Percentiles rank a stretch among this genome's conserved stretches.
Conservation (phyloP, 352 stramenopile genomes). For the Pythium vanterpoolii region DNA sequence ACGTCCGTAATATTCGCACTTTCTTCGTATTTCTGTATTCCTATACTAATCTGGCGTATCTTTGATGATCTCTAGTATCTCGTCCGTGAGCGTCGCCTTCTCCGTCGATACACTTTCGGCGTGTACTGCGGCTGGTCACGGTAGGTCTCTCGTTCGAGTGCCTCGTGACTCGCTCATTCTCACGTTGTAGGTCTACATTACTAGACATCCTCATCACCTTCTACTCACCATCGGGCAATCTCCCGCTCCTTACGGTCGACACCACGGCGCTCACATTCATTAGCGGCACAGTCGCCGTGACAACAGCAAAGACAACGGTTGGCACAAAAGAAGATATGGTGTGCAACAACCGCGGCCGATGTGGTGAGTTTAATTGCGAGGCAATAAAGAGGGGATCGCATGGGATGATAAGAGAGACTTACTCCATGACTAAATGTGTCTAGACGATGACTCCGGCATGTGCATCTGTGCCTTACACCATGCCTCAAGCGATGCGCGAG, state of each 20-base stretch:
- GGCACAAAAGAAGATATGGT: conserved; percentile 67
- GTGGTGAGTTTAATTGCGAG: conserved; percentile 34
- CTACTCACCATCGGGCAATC: conserved; percentile 53
- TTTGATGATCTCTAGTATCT: conserved; percentile 36
- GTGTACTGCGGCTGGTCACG: conserved; percentile 40
- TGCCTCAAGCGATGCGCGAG: conserved; percentile 54
- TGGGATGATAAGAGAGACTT: too few relatives aligned
- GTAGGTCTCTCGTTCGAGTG: conserved; percentile 22
- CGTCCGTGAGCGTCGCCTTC: conserved; percentile 43
- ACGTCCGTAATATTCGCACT: conserved; percentile 30
- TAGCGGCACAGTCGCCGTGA: conserved; percentile 27
- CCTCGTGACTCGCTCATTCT: neutral
- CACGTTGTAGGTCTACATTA: neutral
- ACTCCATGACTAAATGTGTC: neutral
- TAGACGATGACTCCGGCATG: conserved; percentile 58
- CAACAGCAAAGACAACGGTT: conserved; percentile 23
- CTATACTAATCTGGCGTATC: neutral
- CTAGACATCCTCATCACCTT: conserved; percentile 44
- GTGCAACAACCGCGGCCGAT: conserved; percentile 78
- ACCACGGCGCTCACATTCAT: conserved; percentile 34
- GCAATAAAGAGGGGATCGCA: neutral
- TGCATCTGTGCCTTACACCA: conserved; percentile 63
- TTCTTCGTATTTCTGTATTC: neutral
- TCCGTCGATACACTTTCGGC: conserved; percentile 26
- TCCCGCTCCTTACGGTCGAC: conserved; percentile 48